Evolutionary conservation across 1,284 basidiomycete genomes (phyloP).

Genomic region (Cutaneotrichosporon dermatis): DNA sequence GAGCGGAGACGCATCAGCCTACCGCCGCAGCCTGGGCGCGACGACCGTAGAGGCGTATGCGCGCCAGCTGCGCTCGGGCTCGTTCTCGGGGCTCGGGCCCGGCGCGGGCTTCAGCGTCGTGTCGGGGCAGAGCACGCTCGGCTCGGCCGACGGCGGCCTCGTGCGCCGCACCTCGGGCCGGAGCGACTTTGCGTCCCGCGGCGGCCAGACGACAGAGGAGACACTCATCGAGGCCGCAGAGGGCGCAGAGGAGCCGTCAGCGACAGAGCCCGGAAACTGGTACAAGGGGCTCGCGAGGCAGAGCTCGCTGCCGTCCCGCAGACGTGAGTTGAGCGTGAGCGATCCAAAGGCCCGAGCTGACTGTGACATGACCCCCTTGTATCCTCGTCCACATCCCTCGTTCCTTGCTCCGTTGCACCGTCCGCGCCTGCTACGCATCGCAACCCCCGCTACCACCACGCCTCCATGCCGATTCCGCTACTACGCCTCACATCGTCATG

Average conservation of each 20-base stretch:
- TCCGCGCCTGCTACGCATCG: not conserved
- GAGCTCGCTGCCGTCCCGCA: slow-evolving; percentile 39
- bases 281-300: slow-evolving; percentile 39
- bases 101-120: not conserved
- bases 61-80: slow-evolving; percentile 12
- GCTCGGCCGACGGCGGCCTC: slow-evolving; percentile 6
- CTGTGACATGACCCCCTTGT: not conserved
- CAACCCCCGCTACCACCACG: not conserved
- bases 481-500: not conserved
- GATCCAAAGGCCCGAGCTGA: not conserved
- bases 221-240: slow-evolving; percentile 27
- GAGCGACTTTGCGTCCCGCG: slow-evolving; percentile 17
- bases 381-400: not conserved
- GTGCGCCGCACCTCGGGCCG: slow-evolving; percentile 25
- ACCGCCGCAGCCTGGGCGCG: slow-evolving; percentile 12
- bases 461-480: not conserved
- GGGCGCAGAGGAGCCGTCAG: slow-evolving; percentile 22
- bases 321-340: slow-evolving; percentile 28
- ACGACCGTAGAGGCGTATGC: slow-evolving; percentile 3
- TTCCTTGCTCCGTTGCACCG: not conserved
- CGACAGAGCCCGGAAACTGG: slow-evolving; percentile 28
- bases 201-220: slow-evolving; percentile 27
- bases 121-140: slow-evolving; percentile 2
- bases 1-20: slow-evolving; percentile 11
- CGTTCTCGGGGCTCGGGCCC: slow-evolving; percentile 8